Percentiles rank a stretch among this genome's conserved stretches.
phyloP scores from a whole-genome alignment of 495 filamentous ascomycete species.

The Xylaria bambusicola region DNA sequence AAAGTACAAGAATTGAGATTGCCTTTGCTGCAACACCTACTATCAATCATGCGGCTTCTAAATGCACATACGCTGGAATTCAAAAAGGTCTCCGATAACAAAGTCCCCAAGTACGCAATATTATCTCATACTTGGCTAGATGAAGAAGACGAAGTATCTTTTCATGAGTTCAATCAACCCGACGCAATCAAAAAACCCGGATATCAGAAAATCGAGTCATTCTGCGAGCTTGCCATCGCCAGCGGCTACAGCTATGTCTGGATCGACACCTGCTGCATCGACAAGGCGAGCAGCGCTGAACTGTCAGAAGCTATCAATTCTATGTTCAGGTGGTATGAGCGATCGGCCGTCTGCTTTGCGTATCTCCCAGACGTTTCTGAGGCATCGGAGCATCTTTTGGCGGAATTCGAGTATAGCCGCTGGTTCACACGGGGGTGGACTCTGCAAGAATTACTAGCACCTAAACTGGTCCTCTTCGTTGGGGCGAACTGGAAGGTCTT shows the following conservation, averaged over 20 bases:
- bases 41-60: too few relatives aligned
- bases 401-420: neutral
- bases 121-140: slow-evolving; percentile 15
- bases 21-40: too few relatives aligned
- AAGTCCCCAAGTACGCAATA: slow-evolving; percentile 11
- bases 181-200: neutral
- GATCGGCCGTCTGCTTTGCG: slow-evolving; percentile 9
- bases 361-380: slow-evolving; percentile 9
- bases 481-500: too few relatives aligned
- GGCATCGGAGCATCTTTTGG: neutral
- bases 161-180: neutral
- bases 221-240: neutral
- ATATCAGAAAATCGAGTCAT: neutral
- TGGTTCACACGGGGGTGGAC: slow-evolving; percentile 7
- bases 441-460: too few relatives aligned
- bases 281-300: slow-evolving; percentile 47
- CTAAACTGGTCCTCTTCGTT: too few relatives aligned
- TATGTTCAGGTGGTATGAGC: slow-evolving; percentile 46
- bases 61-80: too few relatives aligned
- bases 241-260: neutral
- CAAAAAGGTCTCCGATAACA: too few relatives aligned
- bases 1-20: too few relatives aligned
- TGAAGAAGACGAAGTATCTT: slow-evolving; percentile 17
- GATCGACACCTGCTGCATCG: slow-evolving; percentile 20
- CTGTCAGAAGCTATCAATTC: slow-evolving; percentile 49